Evolutionary conservation across 1,139 yeast genomes (phyloP).

Genomic region (Pichia sp.): DNA sequence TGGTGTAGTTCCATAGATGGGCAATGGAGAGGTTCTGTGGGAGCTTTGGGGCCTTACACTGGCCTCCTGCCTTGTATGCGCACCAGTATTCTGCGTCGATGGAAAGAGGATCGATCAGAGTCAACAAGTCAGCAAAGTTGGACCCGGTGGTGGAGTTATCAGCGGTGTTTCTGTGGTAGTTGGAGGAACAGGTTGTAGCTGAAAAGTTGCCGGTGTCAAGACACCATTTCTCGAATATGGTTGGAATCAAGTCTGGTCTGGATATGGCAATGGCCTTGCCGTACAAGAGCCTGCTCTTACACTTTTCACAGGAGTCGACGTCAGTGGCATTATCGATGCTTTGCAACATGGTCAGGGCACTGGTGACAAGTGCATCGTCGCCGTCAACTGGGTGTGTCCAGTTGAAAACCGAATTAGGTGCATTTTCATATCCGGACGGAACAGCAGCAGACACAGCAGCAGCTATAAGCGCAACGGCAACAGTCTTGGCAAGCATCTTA

Average conservation of each 20-base stretch:
- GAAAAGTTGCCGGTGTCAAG: conserved; percentile 29
- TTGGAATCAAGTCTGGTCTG: conserved; percentile 42
- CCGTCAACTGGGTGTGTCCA: conserved; percentile 9
- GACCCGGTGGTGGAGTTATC: conserved; percentile 35
- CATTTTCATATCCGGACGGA: conserved; percentile 4
- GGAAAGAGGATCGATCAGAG: conserved; percentile 44
- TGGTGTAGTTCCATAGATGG: conserved; percentile 40
- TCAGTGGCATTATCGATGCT: conserved; percentile 20
- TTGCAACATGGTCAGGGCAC: conserved; percentile 9
- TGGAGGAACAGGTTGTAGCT: conserved; percentile 30
- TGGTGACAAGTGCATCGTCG: conserved; percentile 5
- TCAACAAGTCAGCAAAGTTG: conserved; percentile 45
- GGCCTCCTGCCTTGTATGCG: conserved; percentile 40
- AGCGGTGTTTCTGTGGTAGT: conserved; percentile 35
- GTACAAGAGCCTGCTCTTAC: conserved; percentile 38
- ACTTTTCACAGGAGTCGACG: conserved; percentile 35
- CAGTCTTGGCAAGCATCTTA: conserved; percentile 5
- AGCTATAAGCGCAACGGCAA: conserved; percentile 9
- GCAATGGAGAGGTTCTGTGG: conserved; percentile 33
- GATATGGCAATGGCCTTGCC: conserved; percentile 40
- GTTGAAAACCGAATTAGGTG: conserved; percentile 6
- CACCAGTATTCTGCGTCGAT: conserved; percentile 54
- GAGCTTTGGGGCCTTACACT: conserved; percentile 41
- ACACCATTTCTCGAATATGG: conserved; percentile 43
- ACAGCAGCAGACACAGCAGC: conserved; percentile 6